phyloP scores from a whole-genome alignment of 306 rosid species.

The Inga laurina region DNA sequence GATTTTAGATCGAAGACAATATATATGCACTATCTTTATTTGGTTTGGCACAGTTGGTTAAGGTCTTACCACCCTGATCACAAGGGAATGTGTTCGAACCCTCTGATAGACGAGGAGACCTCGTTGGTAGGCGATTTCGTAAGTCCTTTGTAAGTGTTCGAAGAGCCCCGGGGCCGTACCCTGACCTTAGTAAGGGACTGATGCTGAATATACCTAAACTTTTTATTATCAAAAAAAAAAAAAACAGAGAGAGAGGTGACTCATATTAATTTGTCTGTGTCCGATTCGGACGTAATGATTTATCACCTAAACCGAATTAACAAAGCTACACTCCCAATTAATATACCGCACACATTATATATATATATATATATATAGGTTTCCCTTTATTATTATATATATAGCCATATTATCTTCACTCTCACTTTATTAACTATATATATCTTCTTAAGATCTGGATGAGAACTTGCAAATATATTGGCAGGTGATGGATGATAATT shows the following conservation, averaged over 20 bases:
- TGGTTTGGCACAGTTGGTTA: background rate
- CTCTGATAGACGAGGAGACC: too few species aligned
- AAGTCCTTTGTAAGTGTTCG: too few species aligned
- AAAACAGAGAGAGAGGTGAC: constrained; percentile 31
- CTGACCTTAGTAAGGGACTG: too few species aligned
- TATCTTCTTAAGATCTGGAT: background rate
- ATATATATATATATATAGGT: constrained; percentile 20
- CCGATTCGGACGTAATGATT: constrained; percentile 44
- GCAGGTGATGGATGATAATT: background rate
- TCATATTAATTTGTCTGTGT: constrained; percentile 34
- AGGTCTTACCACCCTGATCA: too few species aligned
- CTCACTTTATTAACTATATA: background rate
- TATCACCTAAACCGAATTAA: constrained; percentile 45
- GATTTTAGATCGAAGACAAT: background rate
- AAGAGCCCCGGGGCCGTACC: too few species aligned
- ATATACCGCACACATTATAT: constrained; percentile 1
- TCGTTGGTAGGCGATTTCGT: too few species aligned
- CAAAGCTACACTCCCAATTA: constrained; percentile 20
- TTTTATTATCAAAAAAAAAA: too few species aligned
- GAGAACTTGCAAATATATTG: background rate
- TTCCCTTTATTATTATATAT: constrained; percentile 14
- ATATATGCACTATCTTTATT: constrained; percentile 7
- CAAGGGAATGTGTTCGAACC: too few species aligned
- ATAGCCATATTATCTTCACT: background rate
- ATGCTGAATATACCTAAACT: too few species aligned